These are phyloP conservation scores for Seminavis robusta DNA, from an alignment of 108 stramenopile species.

Conservation along the genomic window DNA sequence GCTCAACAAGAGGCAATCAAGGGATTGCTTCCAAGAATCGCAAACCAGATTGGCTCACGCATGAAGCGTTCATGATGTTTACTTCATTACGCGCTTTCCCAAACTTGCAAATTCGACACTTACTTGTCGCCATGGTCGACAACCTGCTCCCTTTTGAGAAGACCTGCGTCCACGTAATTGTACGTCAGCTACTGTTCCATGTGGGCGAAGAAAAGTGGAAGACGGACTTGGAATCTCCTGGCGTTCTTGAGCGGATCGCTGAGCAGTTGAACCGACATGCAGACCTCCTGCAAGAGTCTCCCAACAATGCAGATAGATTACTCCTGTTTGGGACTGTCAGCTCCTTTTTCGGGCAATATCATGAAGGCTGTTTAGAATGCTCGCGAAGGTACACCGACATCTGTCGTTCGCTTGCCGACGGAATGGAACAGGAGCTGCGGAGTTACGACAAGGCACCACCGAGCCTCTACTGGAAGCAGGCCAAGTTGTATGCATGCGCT, in stretches of 20 bases:
- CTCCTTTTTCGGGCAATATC: conserved; percentile 17
- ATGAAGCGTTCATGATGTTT: conserved; percentile 23
- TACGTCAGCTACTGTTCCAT: conserved; percentile 44
- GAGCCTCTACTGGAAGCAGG: no score
- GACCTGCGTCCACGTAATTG: conserved; percentile 17
- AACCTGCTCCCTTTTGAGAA: conserved; percentile 19
- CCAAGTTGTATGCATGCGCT: no score
- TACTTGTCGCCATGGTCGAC: conserved; percentile 18
- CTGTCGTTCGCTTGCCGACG: neutral
- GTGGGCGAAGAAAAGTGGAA: conserved; percentile 40
- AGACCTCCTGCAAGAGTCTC: conserved; percentile 30
- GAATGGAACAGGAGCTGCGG: no score
- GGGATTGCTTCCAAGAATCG: conserved; percentile 18
- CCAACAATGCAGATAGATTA: conserved; percentile 18
- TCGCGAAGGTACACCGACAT: no score
- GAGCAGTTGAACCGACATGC: conserved; percentile 1
- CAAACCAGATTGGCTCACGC: conserved; percentile 26
- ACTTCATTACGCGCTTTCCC: conserved; percentile 33
- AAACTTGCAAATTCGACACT: conserved; percentile 28
- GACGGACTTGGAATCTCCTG: conserved; percentile 9
- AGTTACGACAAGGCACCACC: no score
- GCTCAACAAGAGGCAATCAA: conserved; percentile 17
- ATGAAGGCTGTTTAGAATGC: neutral
- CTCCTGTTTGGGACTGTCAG: conserved; percentile 7
- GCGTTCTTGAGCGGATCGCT: neutral